Evolutionary conservation across 441 rosid genomes (phyloP), one percentile per base, ranked within the genome.

Genomic region (Populus hybrid): DNA sequence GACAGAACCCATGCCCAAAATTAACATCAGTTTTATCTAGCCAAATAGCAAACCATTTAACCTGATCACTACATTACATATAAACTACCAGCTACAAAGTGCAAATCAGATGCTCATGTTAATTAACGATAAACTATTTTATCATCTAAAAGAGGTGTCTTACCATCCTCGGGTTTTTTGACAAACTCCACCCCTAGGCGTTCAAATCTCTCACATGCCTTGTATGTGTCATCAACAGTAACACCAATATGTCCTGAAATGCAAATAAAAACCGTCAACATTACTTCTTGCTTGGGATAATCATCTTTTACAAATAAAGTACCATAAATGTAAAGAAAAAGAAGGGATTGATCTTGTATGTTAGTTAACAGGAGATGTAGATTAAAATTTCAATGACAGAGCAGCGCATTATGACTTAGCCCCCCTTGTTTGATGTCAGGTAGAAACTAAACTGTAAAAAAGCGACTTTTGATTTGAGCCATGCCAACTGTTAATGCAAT

Each of bases 161-260:
- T 86, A 93, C 97, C 97, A 79, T 89, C 94, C 12, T 86, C 84
- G 6, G 97, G 97, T 84, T 87, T 95, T 82, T 94, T 94, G 32
- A 81, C 97, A 85, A 95, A 94, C 89, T 93, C 97, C 18, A 91
- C 98, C 21, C 97, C 97, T 19, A 92, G 86, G 64, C 78, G 77
- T 85, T 90, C 94, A 84, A 95, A 95, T 82, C 97, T 89, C 87
- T 90, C 97, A 42, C 98, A 93, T 75, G 97, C 98, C 89, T 93
- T 91, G 92, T 85, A 87, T 12, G 90, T 88, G 75, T 92, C 95
- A 84, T 92, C 94, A 78, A 93, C 99, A 4, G 98, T 89, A 74
- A 93, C 83, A 70, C 98, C 98, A 10, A 93, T 91, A 80, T 95
- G 98, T 67, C 99, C 99, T 93, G 87, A 32, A 81, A 79, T 19